Percentiles rank a stretch among this genome's conserved stretches.
These are phyloP conservation scores for Wickerhamiella vanderwaltii DNA, from an alignment of 805 yeast genomes.

Conservation along the genomic window DNA sequence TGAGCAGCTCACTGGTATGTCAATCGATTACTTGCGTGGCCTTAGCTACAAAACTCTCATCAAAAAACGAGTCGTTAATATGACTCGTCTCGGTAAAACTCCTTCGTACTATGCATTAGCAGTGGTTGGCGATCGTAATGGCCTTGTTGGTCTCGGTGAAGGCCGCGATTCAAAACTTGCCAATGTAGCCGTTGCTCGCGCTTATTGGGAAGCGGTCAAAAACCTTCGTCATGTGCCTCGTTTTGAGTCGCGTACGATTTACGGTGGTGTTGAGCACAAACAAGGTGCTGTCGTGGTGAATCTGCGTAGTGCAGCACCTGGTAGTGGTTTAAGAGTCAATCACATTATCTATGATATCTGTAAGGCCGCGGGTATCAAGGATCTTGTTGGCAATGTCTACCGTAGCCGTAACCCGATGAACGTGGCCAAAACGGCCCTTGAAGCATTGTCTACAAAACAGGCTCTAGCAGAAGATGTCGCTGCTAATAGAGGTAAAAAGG, in stretches of 20 bases:
- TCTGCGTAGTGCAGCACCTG: slow-evolving; percentile 80
- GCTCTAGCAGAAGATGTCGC: slow-evolving; percentile 79
- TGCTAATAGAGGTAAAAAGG: slow-evolving; percentile 82
- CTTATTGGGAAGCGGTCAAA: slow-evolving; percentile 89
- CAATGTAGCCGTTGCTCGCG: slow-evolving; percentile 63
- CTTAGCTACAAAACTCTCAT: slow-evolving; percentile 24
- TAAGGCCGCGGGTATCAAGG: slow-evolving; percentile 87
- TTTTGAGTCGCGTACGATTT: slow-evolving; percentile 81
- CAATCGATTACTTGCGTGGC: slow-evolving; percentile 20
- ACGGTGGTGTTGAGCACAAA: slow-evolving; percentile 70
- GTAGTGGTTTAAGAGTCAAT: slow-evolving; percentile 86
- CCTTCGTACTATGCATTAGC: slow-evolving; percentile 71
- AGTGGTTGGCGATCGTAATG: slow-evolving; percentile 85
- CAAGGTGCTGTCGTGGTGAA: slow-evolving; percentile 77
- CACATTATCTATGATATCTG: slow-evolving; percentile 84
- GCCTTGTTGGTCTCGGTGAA: slow-evolving; percentile 90
- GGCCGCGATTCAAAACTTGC: slow-evolving; percentile 77
- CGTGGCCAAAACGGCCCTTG: slow-evolving; percentile 78
- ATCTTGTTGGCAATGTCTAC: slow-evolving; percentile 80
- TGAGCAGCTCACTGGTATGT: slow-evolving; percentile 26
- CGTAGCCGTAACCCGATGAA: slow-evolving; percentile 91
- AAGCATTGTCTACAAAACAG: slow-evolving; percentile 66
- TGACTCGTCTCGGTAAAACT: slow-evolving; percentile 44
- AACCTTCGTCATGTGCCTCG: slow-evolving; percentile 72
- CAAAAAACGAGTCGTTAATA: slow-evolving; percentile 68